phyloP scores from a whole-genome alignment of 768 basidiomycete species.

The Rhodotorula toruloides region DNA sequence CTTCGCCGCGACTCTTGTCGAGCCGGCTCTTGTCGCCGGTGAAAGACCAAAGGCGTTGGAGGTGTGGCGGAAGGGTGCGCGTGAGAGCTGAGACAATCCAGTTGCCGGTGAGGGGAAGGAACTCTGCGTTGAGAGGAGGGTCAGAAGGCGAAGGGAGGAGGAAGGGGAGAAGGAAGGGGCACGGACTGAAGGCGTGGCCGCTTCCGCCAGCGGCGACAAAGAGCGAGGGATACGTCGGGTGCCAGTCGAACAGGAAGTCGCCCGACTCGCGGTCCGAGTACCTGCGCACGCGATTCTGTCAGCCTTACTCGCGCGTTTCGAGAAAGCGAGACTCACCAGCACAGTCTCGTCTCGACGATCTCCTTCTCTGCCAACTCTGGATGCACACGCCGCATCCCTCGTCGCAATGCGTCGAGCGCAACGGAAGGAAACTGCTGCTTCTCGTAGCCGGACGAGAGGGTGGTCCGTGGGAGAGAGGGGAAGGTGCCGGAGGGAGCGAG shows the following conservation, averaged over 20 bases:
- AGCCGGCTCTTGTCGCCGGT: conserved; percentile 17
- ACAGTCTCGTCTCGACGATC: conserved; percentile 69
- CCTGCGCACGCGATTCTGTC: conserved; percentile 51
- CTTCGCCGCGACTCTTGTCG: conserved; percentile 30
- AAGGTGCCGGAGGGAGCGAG: conserved; percentile 46
- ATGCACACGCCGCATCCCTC: conserved; percentile 57
- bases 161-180: conserved; percentile 9
- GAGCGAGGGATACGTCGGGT: conserved; percentile 57
- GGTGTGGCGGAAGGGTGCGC: conserved; percentile 55
- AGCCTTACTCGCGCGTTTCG: neutral
- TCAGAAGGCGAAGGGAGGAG: conserved; percentile 1
- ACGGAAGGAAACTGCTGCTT: conserved; percentile 55
- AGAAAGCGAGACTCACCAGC: conserved; percentile 60
- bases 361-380: conserved; percentile 69
- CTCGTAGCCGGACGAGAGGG: conserved; percentile 33
- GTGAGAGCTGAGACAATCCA: conserved; percentile 70
- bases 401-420: conserved; percentile 55
- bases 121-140: conserved; percentile 52
- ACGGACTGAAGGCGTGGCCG: conserved; percentile 79
- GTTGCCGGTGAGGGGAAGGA: conserved; percentile 75
- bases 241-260: conserved; percentile 80
- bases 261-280: conserved; percentile 82
- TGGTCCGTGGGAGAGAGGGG: conserved; percentile 41
- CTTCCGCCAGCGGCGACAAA: conserved; percentile 81
- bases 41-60: conserved; percentile 62